Evolutionary conservation across 257 asterid genomes (phyloP), one percentile per base, ranked within the genome.

Genomic region (Rubia yunnanensis): DNA sequence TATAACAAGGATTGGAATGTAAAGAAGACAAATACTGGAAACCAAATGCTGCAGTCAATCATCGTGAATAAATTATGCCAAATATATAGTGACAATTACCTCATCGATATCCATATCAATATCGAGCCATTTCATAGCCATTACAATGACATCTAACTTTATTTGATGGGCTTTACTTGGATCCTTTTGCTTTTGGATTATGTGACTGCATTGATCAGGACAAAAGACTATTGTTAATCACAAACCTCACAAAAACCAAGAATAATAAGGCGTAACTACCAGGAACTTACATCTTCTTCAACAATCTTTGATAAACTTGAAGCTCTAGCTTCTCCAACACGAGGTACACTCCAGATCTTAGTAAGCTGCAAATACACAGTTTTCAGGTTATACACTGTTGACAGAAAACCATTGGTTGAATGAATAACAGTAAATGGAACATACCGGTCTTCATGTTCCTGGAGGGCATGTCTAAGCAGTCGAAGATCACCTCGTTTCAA

Each of bases 301-400:
- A 80, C 68, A 92, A 76, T 72, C 95, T 86, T 64, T 87, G 96
- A 83, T 89, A 88, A 76, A 88, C 97, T 85, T 92, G 97, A 76
- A 92, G 99, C 80, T 89, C 97, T 76, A 92, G 77, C 88, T 92
- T 92, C 81, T 92, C 96, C 50, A 92, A 79, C 75, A 87, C 97
- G 44, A 92, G 95, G 81, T 83, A 92, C 36, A 92, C 97, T 3
- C 97, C 99, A 23, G 96, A 87, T 75, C 96, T 92, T 71, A 92
- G 77, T 83, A 92, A 92, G 80, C 99, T 92, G 81, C 70, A 31
- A 26, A 76, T 17, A 54, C 17, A 54, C 26, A 68, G 70, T 28
- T 39, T 64, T 41, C 48, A 70, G 61, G 61, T 56, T 17, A 63
- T 70, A 59, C 9, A 58, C 35, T 11, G 27, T 17, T 7, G 36